phyloP scores from a whole-genome alignment of 129 eudicot species.

The Ambrosia artemisiifolia region DNA sequence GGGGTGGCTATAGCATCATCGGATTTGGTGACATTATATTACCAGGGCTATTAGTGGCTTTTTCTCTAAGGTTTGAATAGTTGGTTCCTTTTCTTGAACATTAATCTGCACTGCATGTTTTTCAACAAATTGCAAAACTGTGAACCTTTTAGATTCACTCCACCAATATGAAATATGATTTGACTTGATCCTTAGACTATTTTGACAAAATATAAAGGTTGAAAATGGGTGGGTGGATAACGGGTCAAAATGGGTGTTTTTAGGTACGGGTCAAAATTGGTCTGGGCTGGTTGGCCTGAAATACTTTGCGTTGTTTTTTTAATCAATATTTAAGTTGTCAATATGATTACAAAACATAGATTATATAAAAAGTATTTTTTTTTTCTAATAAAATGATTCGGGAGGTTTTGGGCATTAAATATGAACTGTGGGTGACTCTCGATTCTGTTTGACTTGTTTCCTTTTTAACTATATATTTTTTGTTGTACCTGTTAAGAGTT shows the following conservation, averaged over 20 bases:
- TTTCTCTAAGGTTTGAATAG: conserved; percentile 71
- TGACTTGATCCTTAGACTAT: not conserved
- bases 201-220: not conserved
- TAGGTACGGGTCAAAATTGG: not conserved
- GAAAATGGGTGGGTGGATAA: not conserved
- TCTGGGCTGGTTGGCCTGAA: not conserved
- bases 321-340: not conserved
- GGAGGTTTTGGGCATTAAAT: not conserved
- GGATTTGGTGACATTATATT: conserved; percentile 97
- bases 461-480: not conserved
- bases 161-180: not conserved
- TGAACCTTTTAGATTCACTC: not conserved
- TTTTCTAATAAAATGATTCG: not conserved
- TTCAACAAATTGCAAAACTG: not conserved
- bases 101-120: not conserved
- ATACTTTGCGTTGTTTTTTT: not conserved
- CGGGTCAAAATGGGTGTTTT: not conserved
- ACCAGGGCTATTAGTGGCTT: conserved; percentile 89
- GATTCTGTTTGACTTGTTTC: not conserved
- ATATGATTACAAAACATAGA: not conserved
- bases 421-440: not conserved
- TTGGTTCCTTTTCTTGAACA: not conserved
- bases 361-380: not conserved
- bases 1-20: conserved; percentile 99
- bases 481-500: not conserved